A percentile compares a stretch with the other conserved stretches of the same genome.
Conservation (phyloP, 305 asterid genomes). For the Solanum hybrid region DNA sequence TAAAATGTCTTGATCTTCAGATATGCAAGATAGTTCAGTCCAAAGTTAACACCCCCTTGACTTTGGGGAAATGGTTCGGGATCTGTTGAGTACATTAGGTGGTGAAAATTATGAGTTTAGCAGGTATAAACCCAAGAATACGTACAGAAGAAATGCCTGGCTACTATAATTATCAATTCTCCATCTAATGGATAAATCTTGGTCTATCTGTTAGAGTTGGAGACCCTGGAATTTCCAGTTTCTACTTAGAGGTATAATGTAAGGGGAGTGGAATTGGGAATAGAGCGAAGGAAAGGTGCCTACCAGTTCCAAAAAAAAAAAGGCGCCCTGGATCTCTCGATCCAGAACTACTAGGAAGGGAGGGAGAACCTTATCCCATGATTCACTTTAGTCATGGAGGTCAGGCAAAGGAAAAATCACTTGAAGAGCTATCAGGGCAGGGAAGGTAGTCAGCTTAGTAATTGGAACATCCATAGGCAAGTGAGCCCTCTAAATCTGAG, state of each 20-base stretch:
- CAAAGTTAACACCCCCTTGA: neutral
- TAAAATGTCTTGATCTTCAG: neutral
- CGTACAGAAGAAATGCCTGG: neutral
- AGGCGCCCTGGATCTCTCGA: too few species aligned
- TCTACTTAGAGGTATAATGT: neutral
- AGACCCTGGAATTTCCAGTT: neutral
- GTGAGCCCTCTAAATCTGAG: neutral
- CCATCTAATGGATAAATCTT: neutral
- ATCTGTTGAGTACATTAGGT: neutral
- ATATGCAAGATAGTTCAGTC: neutral
- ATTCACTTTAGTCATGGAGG: too few species aligned
- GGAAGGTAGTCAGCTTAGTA: neutral
- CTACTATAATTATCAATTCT: neutral
- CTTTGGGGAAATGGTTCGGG: neutral
- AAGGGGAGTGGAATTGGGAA: neutral
- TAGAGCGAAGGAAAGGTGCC: too few species aligned
- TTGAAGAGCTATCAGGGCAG: neutral
- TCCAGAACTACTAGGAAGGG: too few species aligned
- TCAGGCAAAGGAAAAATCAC: neutral
- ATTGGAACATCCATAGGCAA: neutral
- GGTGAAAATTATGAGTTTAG: neutral
- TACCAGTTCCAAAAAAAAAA: too few species aligned
- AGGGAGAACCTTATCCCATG: too few species aligned
- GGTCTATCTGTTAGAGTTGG: neutral
- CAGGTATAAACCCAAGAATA: neutral